phyloP scores from a whole-genome alignment of 2,329 filamentous ascomycete genomes.

The Mycosphaerella arachidis region DNA sequence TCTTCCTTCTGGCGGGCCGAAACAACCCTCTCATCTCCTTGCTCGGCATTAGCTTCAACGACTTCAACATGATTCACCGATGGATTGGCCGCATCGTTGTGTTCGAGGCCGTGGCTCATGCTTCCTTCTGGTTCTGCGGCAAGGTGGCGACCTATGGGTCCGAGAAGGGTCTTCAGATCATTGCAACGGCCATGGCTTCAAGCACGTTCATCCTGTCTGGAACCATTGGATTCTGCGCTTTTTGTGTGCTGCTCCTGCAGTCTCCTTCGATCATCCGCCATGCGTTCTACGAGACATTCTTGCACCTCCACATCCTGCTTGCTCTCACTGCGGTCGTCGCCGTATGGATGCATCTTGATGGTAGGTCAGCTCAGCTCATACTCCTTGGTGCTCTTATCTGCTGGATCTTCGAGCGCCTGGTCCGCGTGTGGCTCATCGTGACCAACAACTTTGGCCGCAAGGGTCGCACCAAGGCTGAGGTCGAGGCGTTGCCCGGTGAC shows the following conservation, averaged over 20 bases:
- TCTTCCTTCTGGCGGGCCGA: conserved; percentile 68
- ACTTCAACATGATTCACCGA: conserved; percentile 74
- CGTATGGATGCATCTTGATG: conserved; percentile 61
- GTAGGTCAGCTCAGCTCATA: conserved; percentile 55
- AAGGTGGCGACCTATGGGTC: conserved; percentile 38
- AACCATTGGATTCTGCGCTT: conserved; percentile 57
- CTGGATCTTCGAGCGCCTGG: conserved; percentile 61
- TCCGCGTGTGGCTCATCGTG: conserved; percentile 56
- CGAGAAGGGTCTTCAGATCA: conserved; percentile 48
- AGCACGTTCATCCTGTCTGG: conserved; percentile 56
- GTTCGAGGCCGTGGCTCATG: conserved; percentile 64
- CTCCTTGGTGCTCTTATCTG: conserved; percentile 61
- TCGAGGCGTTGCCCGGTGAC: conserved; percentile 73
- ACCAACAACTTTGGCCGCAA: conserved; percentile 60
- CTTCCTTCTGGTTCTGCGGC: conserved; percentile 53
- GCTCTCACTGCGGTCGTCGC: conserved; percentile 58
- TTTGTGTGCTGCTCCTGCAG: conserved; percentile 62
- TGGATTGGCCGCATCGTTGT: conserved; percentile 76
- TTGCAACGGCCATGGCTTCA: conserved; percentile 38
- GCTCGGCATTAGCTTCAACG: conserved; percentile 73
- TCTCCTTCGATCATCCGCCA: conserved; percentile 68
- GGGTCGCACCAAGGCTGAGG: conserved; percentile 64
- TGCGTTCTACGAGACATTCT: conserved; percentile 75
- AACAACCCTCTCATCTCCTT: conserved; percentile 74
- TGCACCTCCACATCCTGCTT: conserved; percentile 64